Evolutionary conservation across 306 rosid species (phyloP).

Genomic region (Dicorynia guianensis): DNA sequence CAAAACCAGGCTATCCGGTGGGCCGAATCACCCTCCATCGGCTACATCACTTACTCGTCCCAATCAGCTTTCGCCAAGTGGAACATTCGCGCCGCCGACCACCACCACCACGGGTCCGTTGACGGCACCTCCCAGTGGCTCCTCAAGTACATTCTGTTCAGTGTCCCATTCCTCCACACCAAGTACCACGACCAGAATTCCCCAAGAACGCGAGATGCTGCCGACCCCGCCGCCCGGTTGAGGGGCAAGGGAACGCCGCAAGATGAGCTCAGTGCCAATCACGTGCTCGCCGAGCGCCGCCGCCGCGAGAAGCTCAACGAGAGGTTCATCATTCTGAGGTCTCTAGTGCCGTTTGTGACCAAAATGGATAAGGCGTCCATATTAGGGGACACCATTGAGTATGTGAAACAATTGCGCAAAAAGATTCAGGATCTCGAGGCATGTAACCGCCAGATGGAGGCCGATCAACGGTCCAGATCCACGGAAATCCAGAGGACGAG

Average conservation of each 20-base stretch:
- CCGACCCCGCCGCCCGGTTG: conserved; percentile 36
- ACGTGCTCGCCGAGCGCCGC: conserved; percentile 85
- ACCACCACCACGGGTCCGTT: conserved; percentile 32
- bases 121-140: conserved; percentile 69
- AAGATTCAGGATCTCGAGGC: conserved; percentile 83
- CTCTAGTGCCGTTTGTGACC: conserved; percentile 85
- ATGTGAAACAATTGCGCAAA: conserved; percentile 73
- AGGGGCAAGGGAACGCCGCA: conserved; percentile 67
- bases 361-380: conserved; percentile 97
- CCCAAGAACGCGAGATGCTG: conserved; percentile 41
- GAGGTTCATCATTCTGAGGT: conserved; percentile 79
- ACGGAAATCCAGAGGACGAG: conserved; percentile 44
- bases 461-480: conserved; percentile 43
- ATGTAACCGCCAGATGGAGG: conserved; percentile 58
- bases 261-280: conserved; percentile 84
- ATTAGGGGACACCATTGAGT: conserved; percentile 92
- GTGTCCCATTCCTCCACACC: conserved; percentile 76
- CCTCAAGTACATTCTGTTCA: conserved; percentile 72
- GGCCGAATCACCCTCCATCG: conserved; percentile 49
- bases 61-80: conserved; percentile 76
- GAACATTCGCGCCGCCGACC: conserved; percentile 37
- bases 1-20: conserved; percentile 57
- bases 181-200: conserved; percentile 62
- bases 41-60: conserved; percentile 45
- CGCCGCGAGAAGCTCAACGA: conserved; percentile 86